Conservation (phyloP, 345 rosid species). For the Noccaea caerulescens region DNA sequence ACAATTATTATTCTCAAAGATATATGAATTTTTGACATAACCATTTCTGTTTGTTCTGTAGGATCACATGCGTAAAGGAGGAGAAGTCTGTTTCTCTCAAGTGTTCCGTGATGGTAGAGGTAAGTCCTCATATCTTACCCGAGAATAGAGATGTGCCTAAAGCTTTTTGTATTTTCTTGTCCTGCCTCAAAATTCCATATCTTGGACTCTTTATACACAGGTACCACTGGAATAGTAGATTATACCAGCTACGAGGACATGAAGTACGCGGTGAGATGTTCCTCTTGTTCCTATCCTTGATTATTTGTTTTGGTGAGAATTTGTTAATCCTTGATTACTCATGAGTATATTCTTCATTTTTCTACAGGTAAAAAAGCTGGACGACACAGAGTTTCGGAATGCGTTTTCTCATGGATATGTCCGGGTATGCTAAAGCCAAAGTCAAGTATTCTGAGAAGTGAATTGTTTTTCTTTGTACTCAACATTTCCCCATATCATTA, state of each 20-base stretch:
- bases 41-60: slow-evolving; percentile 34
- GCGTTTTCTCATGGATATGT: slow-evolving; percentile 88
- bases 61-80: slow-evolving; percentile 99
- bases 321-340: slow-evolving; percentile 19
- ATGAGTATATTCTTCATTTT: slow-evolving; percentile 1
- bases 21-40: slow-evolving; percentile 26
- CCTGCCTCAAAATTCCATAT: not conserved
- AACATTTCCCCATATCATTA: slow-evolving; percentile 22
- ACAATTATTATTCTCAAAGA: not conserved
- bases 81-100: slow-evolving; percentile 98
- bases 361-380: slow-evolving; percentile 82
- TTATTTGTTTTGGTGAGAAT: slow-evolving; percentile 9
- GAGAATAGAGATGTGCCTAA: slow-evolving; percentile 10
- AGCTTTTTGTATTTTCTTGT: not conserved
- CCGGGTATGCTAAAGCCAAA: slow-evolving; percentile 58
- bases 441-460: slow-evolving; percentile 4
- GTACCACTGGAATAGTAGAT: slow-evolving; percentile 92
- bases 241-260: slow-evolving; percentile 94
- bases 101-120: slow-evolving; percentile 95
- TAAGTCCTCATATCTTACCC: slow-evolving; percentile 40
- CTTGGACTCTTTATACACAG: slow-evolving; percentile 46
- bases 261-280: slow-evolving; percentile 89
- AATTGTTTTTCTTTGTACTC: slow-evolving; percentile 5
- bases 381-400: slow-evolving; percentile 92
- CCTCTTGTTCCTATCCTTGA: slow-evolving; percentile 9